Conservation (phyloP, 176 grass and related monocot genomes). For the Lolium multiflorum region DNA sequence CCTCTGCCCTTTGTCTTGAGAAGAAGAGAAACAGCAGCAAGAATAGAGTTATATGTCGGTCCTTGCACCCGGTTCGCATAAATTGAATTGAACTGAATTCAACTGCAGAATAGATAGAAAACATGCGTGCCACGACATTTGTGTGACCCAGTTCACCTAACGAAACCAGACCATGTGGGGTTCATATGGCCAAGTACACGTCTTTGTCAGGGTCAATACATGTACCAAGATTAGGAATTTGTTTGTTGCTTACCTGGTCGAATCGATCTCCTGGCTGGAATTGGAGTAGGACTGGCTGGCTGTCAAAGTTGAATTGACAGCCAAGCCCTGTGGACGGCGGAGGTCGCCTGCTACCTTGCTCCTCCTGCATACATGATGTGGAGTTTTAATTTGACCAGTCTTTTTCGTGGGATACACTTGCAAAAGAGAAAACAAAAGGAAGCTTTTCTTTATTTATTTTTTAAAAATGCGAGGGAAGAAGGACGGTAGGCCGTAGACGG, state of each 20-base stretch:
- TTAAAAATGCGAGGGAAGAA: neutral
- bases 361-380: neutral
- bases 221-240: no score
- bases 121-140: conserved; percentile 17
- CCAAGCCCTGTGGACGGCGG: conserved; percentile 47
- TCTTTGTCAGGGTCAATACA: conserved; percentile 20
- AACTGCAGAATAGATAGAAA: no score
- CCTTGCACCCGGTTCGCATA: conserved; percentile 24
- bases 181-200: neutral
- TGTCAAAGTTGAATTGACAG: conserved; percentile 59
- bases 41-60: conserved; percentile 22
- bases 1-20: conserved; percentile 34
- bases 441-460: neutral
- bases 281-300: conserved; percentile 33
- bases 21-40: conserved; percentile 3
- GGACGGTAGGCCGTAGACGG: no score
- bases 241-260: conserved; percentile 17
- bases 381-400: neutral
- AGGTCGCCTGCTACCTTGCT: conserved; percentile 3
- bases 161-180: neutral
- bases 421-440: neutral
- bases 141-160: conserved; percentile 7
- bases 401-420: neutral
- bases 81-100: conserved; percentile 8
- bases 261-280: neutral